Base-by-base conservation (phyloP, 352 stramenopile species). In the Thalassiosira sp. region DNA sequence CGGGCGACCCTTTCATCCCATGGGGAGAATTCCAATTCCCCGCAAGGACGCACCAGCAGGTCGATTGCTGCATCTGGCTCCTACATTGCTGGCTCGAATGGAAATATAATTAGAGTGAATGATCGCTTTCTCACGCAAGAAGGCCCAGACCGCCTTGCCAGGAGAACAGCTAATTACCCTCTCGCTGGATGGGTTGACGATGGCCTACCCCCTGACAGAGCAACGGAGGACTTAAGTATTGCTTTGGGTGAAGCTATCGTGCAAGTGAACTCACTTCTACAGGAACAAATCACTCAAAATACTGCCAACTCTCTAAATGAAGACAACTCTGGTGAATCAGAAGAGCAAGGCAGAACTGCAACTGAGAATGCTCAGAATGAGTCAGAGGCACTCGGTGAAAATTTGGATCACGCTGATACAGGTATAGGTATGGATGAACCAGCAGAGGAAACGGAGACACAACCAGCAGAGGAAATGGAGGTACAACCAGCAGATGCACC, bases 101-200 rank as follows among this genome's bases (percentile, higher is more conserved):
- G 81, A 49, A 80, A 76, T 37, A 76, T 90, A 22, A 78, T 90
- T 63, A 63, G 81, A 49, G 78, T 86, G 5, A 87, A 79, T 63
- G 54, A 70, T 74, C 62, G 51, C n/a, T 45, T 51, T 68, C 28
- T 52, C 25, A 40, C 53, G 1, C 15, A 28, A 16, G 51, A 54
- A 62, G 25, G 33, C 13, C 15, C 54, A 28, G 22, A 64, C n/a
- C 18, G 20, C 40, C 18, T 61, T 31, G 42, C 52, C 8, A 60
- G 62, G 24, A 66, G 58, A 49, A 63, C 18, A 35, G 25, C 56
- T 48, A 46, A 37, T 16, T 60, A 31, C 10, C 65, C 67, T 33
- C 49, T 73, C 24, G 16, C 52, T 76, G 83, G 84, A 43, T 91
- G 83, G 82, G 81, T 71, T 18, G 82, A 92, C 62, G 84, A 92